Percentiles rank a stretch among this genome's conserved stretches.
These are phyloP conservation scores for Cymbomonas tetramitiformis DNA, from an alignment of 139 green algal species.

Conservation along the genomic window DNA sequence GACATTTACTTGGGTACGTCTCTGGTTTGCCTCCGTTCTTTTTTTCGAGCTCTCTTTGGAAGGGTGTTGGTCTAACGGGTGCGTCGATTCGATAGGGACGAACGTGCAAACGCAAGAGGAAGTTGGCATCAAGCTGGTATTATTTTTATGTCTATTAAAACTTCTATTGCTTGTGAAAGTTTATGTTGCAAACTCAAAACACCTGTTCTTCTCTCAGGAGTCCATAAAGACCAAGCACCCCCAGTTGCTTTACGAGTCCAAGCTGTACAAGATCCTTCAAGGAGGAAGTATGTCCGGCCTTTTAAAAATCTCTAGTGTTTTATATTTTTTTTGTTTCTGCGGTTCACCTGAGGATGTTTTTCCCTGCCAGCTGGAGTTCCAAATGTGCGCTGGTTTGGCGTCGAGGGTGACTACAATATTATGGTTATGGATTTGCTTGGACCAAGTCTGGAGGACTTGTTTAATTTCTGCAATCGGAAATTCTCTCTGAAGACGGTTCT, in stretches of 20 bases:
- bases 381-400: slow-evolving; percentile 93
- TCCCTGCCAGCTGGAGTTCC: slow-evolving; percentile 79
- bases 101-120: slow-evolving; percentile 94
- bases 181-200: neutral
- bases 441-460: slow-evolving; percentile 90
- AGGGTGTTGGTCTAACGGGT: neutral
- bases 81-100: slow-evolving; percentile 48
- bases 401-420: slow-evolving; percentile 98
- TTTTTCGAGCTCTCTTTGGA: slow-evolving; percentile 12
- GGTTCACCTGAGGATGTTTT: neutral
- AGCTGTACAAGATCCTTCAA: slow-evolving; percentile 47
- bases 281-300: slow-evolving; percentile 24
- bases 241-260: slow-evolving; percentile 42
- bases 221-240: slow-evolving; percentile 41
- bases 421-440: slow-evolving; percentile 98
- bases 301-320: slow-evolving; percentile 1
- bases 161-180: neutral
- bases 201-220: no score
- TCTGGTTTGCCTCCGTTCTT: neutral
- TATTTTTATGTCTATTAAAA: no score
- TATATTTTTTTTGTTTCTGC: slow-evolving; percentile 12
- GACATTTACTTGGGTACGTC: slow-evolving; percentile 41
- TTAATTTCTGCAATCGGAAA: slow-evolving; percentile 98
- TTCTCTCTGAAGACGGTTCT: slow-evolving; percentile 95
- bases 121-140: slow-evolving; percentile 99